These are phyloP conservation scores for Podaxis mareebaensis DNA, from an alignment of 768 basidiomycete genomes.

Conservation along the genomic window DNA sequence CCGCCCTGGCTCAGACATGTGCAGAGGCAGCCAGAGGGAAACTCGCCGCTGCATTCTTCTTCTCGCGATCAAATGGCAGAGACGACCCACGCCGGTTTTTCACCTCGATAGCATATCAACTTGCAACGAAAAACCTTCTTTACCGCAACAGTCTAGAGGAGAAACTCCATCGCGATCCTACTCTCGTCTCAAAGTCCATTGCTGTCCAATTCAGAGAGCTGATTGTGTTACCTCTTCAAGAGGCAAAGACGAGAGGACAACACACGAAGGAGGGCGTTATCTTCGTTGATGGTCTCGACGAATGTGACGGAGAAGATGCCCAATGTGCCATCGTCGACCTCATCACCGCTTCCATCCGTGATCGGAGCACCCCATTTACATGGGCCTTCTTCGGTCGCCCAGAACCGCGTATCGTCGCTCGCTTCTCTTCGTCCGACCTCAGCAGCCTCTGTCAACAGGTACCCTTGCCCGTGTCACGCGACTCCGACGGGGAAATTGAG, in stretches of 20 bases:
- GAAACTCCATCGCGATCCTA: background rate
- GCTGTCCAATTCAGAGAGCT: background rate
- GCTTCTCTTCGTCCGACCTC: background rate
- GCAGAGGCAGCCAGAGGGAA: background rate
- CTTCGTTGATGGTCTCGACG: background rate
- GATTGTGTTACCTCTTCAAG: background rate
- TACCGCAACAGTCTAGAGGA: background rate
- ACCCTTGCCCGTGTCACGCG: background rate
- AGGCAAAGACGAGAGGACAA: background rate
- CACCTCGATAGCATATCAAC: background rate
- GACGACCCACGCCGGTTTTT: background rate
- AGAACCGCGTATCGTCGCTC: background rate
- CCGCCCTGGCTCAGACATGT: background rate
- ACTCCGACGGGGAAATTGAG: background rate
- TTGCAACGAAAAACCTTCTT: background rate
- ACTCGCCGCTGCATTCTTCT: background rate
- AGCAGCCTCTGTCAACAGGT: background rate
- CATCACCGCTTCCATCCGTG: background rate
- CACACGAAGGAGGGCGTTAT: background rate
- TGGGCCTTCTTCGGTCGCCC: conserved; percentile 4
- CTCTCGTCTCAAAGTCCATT: background rate
- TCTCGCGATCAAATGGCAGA: background rate
- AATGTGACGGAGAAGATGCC: background rate
- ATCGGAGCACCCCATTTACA: background rate
- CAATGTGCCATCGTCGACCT: background rate